Evolutionary conservation across 2,329 filamentous ascomycete genomes (phyloP), one percentile per base, ranked within the genome.

Genomic region (Botrytis squamosa): DNA sequence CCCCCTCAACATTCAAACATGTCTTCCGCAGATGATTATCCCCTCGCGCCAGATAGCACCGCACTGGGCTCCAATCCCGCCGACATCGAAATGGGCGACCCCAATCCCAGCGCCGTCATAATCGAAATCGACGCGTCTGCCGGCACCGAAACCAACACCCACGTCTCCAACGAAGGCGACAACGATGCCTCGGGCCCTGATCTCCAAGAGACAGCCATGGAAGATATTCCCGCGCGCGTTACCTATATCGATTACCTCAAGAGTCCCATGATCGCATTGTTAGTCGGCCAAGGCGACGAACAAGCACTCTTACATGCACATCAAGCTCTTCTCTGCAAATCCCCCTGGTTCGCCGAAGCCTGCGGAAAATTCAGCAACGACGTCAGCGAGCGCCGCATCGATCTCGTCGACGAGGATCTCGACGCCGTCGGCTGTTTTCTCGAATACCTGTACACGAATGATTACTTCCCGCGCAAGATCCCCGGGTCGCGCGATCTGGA

Each of bases 381-480:
- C 70, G 86, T 86, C 66, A 87, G 87, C 87, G 88, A 88, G 77
- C 91, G 91, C 73, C 87, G 89, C 74, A 90, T 97, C 75, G 84
- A 91, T 74, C 90, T 97, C 38, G 80, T 86, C 2, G 84, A 87
- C 76, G 91, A 93, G 78, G 88, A 93, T 78, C 83, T 93, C 64
- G 91, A 93, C 76, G 91, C 93, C 36, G 90, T 93, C 72, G 91
- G 92, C 75, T 93, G 90, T 81, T 93, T 95, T 78, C 88, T 96
- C 78, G 92, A 96, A 82, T 97, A 89, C 82, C 89, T 95, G 70
- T 97, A 97, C 84, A 95, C 92, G 1, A 88, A 88, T 81, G 93
- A 97, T 84, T 96, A 98, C 86, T 97, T 95, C 84, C 93, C 94
- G 33, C 87, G 87, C 78, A 89, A 90, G 79, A 81, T 91, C 22